Conservation (phyloP, 352 stramenopile genomes). For the Globisporangium iwayamae region DNA sequence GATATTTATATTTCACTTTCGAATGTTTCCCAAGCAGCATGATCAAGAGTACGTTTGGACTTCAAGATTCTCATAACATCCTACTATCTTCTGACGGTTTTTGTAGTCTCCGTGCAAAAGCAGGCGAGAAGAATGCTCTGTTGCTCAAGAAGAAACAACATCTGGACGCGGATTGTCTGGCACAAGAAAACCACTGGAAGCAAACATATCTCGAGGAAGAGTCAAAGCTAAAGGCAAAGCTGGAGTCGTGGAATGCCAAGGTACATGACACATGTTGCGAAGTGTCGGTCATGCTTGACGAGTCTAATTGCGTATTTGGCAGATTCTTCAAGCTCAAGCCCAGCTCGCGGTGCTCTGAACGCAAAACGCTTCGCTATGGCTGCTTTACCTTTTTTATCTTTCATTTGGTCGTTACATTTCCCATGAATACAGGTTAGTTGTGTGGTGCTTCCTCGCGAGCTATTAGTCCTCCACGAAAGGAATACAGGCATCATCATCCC, state of each 20-base stretch:
- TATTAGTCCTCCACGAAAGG: too few species aligned
- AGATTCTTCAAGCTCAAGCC: constrained; percentile 3
- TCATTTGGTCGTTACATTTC: not conserved
- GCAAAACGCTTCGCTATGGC: not conserved
- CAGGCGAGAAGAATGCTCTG: not conserved
- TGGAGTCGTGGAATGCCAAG: constrained; percentile 11
- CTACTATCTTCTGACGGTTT: not conserved
- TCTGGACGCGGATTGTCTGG: not conserved
- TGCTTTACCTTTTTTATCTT: not conserved
- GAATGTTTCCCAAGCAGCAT: not conserved
- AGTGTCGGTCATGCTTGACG: not conserved
- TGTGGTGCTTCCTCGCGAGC: too few species aligned
- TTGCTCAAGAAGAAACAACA: not conserved
- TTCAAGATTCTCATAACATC: not conserved
- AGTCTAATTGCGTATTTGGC: not conserved
- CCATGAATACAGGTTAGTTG: not conserved
- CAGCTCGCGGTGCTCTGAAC: not conserved
- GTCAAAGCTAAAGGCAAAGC: constrained; percentile 5
- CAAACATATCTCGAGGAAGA: constrained; percentile 11
- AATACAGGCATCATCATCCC: too few species aligned
- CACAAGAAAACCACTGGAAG: not conserved
- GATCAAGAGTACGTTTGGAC: not conserved
- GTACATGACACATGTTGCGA: not conserved
- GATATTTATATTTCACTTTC: not conserved
- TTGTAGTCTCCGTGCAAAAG: constrained; percentile 5